These are phyloP conservation scores for Salix arbutifolia DNA, from an alignment of 345 rosid genomes.

Conservation along the genomic window DNA sequence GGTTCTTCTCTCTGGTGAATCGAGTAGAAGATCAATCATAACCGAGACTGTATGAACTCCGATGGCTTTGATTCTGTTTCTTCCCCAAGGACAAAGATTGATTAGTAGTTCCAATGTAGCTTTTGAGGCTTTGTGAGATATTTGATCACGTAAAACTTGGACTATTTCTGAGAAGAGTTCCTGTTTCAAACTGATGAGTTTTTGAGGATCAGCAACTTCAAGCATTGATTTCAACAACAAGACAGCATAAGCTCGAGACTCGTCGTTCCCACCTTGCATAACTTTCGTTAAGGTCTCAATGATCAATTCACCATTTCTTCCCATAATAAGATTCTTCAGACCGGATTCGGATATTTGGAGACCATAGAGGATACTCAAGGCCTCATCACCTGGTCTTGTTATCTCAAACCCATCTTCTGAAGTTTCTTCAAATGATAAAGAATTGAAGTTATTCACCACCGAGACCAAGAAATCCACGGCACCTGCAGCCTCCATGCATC, in stretches of 20 bases:
- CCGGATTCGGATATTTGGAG: slow-evolving; percentile 60
- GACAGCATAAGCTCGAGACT: slow-evolving; percentile 40
- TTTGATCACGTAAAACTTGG: slow-evolving; percentile 37
- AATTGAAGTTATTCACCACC: slow-evolving; percentile 18
- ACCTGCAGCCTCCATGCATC: slow-evolving; percentile 70
- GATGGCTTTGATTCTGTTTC: slow-evolving; percentile 52
- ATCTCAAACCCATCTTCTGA: slow-evolving; percentile 21
- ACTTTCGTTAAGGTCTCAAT: slow-evolving; percentile 30
- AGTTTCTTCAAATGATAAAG: not conserved
- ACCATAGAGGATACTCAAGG: slow-evolving; percentile 50
- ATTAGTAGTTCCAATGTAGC: slow-evolving; percentile 38
- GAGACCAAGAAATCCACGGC: slow-evolving; percentile 60
- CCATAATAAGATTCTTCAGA: slow-evolving; percentile 47
- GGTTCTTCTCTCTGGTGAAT: slow-evolving; percentile 28
- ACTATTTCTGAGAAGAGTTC: slow-evolving; percentile 40
- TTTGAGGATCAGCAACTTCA: slow-evolving; percentile 45
- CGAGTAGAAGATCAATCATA: slow-evolving; percentile 47
- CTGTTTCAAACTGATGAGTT: slow-evolving; percentile 20
- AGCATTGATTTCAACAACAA: slow-evolving; percentile 36
- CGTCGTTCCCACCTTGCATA: slow-evolving; percentile 31
- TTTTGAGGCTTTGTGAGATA: slow-evolving; percentile 48
- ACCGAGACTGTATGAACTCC: slow-evolving; percentile 34
- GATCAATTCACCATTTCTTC: slow-evolving; percentile 38
- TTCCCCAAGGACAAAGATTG: slow-evolving; percentile 51
- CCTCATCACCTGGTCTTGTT: slow-evolving; percentile 43